Conservation (phyloP, 2,329 filamentous ascomycete genomes). For the Fusarium duplospermum region DNA sequence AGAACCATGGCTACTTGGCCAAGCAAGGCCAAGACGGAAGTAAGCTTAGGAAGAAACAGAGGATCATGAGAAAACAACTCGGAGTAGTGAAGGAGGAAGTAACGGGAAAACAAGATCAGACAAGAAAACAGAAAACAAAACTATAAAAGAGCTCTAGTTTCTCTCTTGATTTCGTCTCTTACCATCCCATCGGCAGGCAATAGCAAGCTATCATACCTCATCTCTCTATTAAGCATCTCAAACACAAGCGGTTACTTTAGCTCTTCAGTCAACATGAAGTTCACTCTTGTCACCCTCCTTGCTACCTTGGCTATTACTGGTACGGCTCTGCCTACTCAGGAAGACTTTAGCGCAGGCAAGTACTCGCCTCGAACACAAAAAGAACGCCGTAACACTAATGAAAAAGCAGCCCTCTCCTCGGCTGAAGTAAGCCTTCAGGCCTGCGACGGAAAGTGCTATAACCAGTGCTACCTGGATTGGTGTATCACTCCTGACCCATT, state of each 20-base stretch:
- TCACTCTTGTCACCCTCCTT: neutral
- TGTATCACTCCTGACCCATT: neutral
- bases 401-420: neutral
- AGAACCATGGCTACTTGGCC: neutral
- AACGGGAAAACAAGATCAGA: neutral
- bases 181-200: neutral
- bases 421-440: neutral
- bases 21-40: neutral
- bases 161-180: neutral
- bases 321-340: neutral
- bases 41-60: neutral
- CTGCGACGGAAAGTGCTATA: neutral
- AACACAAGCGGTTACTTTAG: accelerated
- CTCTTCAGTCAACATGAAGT: neutral
- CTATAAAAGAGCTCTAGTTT: neutral
- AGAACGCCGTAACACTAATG: neutral
- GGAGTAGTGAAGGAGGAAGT: neutral
- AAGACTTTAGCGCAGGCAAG: neutral
- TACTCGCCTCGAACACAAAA: neutral
- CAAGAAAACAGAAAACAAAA: neutral
- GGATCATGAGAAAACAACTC: neutral
- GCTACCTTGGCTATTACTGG: neutral
- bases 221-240: neutral
- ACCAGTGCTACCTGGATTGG: neutral
- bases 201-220: neutral